Conservation (phyloP, 139 green algal genomes). For the Microglena sp. region DNA sequence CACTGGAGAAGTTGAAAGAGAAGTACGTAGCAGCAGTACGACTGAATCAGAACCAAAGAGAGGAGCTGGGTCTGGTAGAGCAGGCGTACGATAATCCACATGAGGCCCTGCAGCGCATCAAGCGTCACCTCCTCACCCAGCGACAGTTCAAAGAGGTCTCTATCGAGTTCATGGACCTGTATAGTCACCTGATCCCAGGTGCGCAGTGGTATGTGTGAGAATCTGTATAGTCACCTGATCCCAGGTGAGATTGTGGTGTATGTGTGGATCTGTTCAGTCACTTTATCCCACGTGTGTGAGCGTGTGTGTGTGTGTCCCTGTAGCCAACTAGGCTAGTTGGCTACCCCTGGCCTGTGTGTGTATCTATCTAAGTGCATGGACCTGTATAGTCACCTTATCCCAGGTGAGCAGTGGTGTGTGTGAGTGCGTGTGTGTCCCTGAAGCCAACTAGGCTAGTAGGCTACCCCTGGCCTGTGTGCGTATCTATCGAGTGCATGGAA, state of each 20-base stretch:
- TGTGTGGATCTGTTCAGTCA: slow-evolving; percentile 72
- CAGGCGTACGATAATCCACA: slow-evolving; percentile 99
- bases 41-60: slow-evolving; percentile 92
- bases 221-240: slow-evolving; percentile 91
- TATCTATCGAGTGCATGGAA: no score
- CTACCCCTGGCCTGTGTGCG: no score
- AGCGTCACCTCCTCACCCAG: slow-evolving; percentile 97
- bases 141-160: slow-evolving; percentile 95
- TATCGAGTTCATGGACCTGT: slow-evolving; percentile 98
- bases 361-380: no score
- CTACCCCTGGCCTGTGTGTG: no score
- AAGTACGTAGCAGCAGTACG: slow-evolving; percentile 90
- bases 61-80: slow-evolving; percentile 98
- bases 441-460: no score
- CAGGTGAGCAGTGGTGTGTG: no score
- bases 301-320: no score
- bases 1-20: slow-evolving; percentile 97
- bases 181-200: slow-evolving; percentile 96
- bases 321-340: no score
- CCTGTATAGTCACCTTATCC: no score
- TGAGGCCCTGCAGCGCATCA: slow-evolving; percentile 95
- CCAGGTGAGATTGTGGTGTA: no score
- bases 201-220: slow-evolving; percentile 39
- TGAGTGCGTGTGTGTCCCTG: no score
- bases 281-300: no score